These are phyloP conservation scores for Nakazawaea anatomiae DNA, from an alignment of 805 yeast species.

Conservation along the genomic window DNA sequence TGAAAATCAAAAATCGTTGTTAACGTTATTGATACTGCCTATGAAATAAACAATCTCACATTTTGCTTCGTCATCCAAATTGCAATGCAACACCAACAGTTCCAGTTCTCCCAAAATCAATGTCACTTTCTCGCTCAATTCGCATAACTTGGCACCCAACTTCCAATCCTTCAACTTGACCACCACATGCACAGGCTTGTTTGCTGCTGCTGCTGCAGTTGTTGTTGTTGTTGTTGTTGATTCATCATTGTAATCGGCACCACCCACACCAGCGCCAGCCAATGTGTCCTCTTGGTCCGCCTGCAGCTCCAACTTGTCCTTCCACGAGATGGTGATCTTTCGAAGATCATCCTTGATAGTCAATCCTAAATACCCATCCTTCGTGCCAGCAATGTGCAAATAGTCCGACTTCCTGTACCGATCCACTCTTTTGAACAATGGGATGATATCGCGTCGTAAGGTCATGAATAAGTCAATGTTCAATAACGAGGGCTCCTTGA, in stretches of 20 bases:
- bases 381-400: conserved; percentile 44
- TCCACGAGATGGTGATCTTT: conserved; percentile 55
- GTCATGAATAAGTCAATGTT: conserved; percentile 52
- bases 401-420: conserved; percentile 51
- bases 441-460: conserved; percentile 40
- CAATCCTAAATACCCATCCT: conserved; percentile 44
- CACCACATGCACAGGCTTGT: conserved; percentile 37
- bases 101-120: conserved; percentile 51
- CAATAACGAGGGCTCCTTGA: conserved; percentile 59
- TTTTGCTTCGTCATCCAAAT: conserved; percentile 55
- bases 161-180: conserved; percentile 65
- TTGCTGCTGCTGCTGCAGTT: conserved; percentile 14
- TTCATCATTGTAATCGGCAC: neutral
- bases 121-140: conserved; percentile 54
- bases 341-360: conserved; percentile 50
- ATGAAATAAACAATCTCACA: conserved; percentile 64
- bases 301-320: conserved; percentile 42
- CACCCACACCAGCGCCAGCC: neutral
- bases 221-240: neutral
- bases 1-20: neutral
- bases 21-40: conserved; percentile 23
- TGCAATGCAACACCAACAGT: conserved; percentile 61
- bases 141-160: conserved; percentile 54
- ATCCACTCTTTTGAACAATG: conserved; percentile 57
- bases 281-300: conserved; percentile 14